Evolutionary conservation across 2,329 filamentous ascomycete species (phyloP).

Genomic region (Bipolaris gigantea): DNA sequence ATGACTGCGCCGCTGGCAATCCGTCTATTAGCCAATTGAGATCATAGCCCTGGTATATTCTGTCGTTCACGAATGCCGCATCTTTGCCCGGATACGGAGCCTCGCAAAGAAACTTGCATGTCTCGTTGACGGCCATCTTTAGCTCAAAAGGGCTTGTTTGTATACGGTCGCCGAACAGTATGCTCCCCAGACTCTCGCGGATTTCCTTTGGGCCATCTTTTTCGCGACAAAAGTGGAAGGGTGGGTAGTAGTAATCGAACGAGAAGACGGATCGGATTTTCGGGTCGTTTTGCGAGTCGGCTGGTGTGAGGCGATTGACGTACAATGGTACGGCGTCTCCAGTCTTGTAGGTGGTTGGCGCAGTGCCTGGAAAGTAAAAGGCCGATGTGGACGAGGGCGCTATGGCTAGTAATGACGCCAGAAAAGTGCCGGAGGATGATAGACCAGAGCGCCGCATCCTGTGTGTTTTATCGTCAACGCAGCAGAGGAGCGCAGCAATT

Average conservation of each 20-base stretch:
- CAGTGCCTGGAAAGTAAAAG: slow-evolving; percentile 96
- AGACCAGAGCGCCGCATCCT: slow-evolving; percentile 37
- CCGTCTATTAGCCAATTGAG: slow-evolving; percentile 97
- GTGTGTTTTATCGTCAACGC: slow-evolving; percentile 6
- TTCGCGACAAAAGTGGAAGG: slow-evolving; percentile 86
- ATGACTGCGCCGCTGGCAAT: slow-evolving; percentile 83
- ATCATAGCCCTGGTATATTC: slow-evolving; percentile 84
- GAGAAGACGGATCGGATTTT: slow-evolving; percentile 90
- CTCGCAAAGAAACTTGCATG: slow-evolving; percentile 79
- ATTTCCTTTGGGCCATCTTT: slow-evolving; percentile 75
- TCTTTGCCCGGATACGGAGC: slow-evolving; percentile 67
- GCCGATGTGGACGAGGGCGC: slow-evolving; percentile 54
- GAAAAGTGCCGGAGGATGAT: slow-evolving; percentile 29
- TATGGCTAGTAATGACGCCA: slow-evolving; percentile 45
- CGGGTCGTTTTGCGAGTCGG: slow-evolving; percentile 73
- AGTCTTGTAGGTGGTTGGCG: slow-evolving; percentile 84
- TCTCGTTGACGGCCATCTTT: slow-evolving; percentile 82
- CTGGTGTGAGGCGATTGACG: slow-evolving; percentile 90
- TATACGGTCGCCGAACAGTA: slow-evolving; percentile 95
- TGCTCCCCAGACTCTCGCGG: slow-evolving; percentile 89
- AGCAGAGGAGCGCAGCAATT: slow-evolving; percentile 5
- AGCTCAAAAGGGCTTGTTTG: slow-evolving; percentile 94
- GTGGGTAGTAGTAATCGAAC: slow-evolving; percentile 91
- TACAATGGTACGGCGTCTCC: slow-evolving; percentile 81
- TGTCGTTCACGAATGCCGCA: slow-evolving; percentile 77